Percentiles rank a stretch among this genome's conserved stretches.
Evolutionary conservation across 805 yeast genomes (phyloP).

Genomic region (Teunomyces panamensis): DNA sequence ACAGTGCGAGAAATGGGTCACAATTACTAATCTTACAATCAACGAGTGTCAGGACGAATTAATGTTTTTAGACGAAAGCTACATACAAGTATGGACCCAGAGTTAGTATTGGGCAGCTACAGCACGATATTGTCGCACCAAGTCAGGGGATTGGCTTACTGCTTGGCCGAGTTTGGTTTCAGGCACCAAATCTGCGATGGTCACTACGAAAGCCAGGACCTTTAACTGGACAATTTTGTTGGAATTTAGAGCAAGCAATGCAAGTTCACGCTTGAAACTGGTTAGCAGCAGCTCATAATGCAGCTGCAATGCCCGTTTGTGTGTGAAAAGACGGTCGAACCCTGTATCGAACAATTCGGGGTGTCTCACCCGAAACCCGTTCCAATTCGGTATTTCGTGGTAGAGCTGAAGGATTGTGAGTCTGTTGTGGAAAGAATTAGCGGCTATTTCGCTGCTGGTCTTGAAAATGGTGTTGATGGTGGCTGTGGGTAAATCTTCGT

Average conservation of each 20-base stretch:
- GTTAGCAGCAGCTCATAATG: conserved; percentile 9
- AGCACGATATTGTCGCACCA: conserved; percentile 7
- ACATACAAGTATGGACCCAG: conserved; percentile 64
- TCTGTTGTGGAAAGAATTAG: neutral
- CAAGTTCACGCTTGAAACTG: conserved; percentile 11
- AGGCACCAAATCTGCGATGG: conserved; percentile 15
- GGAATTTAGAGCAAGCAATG: conserved; percentile 3
- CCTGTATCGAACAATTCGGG: conserved; percentile 19
- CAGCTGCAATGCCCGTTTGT: neutral
- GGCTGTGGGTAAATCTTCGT: conserved; percentile 13
- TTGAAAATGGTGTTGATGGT: conserved; percentile 13
- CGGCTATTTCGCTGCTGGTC: conserved; percentile 8
- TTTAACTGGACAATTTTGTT: conserved; percentile 12
- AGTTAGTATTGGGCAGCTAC: conserved; percentile 6
- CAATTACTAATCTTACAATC: conserved; percentile 51
- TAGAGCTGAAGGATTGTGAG: conserved; percentile 15
- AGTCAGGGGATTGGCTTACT: conserved; percentile 4
- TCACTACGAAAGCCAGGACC: conserved; percentile 13
- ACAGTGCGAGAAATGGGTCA: conserved; percentile 50
- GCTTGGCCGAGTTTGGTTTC: conserved; percentile 17
- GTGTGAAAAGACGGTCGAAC: neutral
- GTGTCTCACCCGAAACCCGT: conserved; percentile 23
- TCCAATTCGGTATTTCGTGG: conserved; percentile 24
- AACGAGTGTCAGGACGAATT: conserved; percentile 52
- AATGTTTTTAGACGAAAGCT: conserved; percentile 58